A percentile compares a stretch with the other conserved stretches of the same genome.
Evolutionary conservation across 2,329 filamentous ascomycete genomes (phyloP).

Genomic region (Stachybotrys echinatus): DNA sequence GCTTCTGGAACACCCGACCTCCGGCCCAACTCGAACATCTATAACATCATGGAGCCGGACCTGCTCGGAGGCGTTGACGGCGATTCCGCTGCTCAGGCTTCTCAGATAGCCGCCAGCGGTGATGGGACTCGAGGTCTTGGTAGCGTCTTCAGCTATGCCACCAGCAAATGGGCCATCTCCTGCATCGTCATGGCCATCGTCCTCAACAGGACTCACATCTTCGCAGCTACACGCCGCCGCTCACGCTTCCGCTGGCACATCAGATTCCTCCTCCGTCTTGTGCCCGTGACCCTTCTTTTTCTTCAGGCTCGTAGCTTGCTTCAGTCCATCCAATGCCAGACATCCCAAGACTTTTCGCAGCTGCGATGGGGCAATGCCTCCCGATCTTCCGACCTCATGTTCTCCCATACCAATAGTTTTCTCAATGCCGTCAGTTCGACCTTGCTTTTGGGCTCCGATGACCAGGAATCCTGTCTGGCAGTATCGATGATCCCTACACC

Average conservation of each 20-base stretch:
- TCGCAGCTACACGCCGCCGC: constrained; percentile 79
- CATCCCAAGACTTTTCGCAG: constrained; percentile 64
- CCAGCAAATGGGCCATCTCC: constrained; percentile 85
- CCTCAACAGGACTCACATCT: constrained; percentile 88
- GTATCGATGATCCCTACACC: constrained; percentile 63
- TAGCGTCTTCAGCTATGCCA: constrained; percentile 84
- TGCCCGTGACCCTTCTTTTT: constrained; percentile 66
- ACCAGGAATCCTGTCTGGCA: constrained; percentile 69
- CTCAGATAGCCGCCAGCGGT: constrained; percentile 51
- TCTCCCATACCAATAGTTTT: constrained; percentile 62
- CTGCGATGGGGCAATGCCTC: constrained; percentile 65
- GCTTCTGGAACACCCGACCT: background rate
- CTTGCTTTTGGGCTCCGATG: constrained; percentile 68
- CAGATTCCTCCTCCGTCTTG: constrained; percentile 62
- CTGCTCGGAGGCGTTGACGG: constrained; percentile 6
- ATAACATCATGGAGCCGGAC: constrained; percentile 22
- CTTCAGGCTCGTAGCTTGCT: constrained; percentile 66
- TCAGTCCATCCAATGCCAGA: constrained; percentile 89
- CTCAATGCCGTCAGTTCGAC: constrained; percentile 68
- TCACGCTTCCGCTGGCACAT: constrained; percentile 70
- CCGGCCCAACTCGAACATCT: constrained; percentile 15
- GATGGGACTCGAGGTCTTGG: constrained; percentile 66
- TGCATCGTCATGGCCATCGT: constrained; percentile 83
- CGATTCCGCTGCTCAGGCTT: constrained; percentile 17
- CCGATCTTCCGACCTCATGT: constrained; percentile 63